Base-by-base conservation (phyloP, 768 basidiomycete species). In the Rickenella mellea region DNA sequence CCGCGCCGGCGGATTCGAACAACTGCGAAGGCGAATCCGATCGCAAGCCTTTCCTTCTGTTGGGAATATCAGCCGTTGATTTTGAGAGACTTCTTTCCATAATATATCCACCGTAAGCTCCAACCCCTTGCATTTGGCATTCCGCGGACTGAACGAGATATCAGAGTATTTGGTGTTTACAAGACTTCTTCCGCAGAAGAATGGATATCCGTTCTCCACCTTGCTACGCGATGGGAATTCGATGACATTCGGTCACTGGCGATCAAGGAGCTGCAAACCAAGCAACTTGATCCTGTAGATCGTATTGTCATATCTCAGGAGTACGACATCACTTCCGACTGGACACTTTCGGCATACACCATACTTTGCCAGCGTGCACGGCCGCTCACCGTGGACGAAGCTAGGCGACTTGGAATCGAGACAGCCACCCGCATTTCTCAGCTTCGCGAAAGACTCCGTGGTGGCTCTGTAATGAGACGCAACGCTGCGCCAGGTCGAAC, bases 351-450 rank as follows among this genome's bases (percentile, higher is more conserved):
- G 0, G 62, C 70, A 0, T 84, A 82, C 40, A 63, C 67, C 15
- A 53, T 61, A 0, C 61, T 85, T 0, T 76, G 76, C 38, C 60
- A 62, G 10, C 73, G 78, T 3, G 62, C 67, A 0, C 66, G 66
- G 1, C 69, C 80, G 0, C 64, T 80, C 14, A 65, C 63, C 0
- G 57, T 73, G 1, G 65, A 65, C 6, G 85, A 85, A 44, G 78
- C 74, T 28, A 54, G 60, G 3, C 58, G 60, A 26, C 61, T 87
- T 15, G 76, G 78, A 35, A 55, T 77, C 52, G 73, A 78, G 29
- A 77, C 76, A 0, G 64, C 74, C 0, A 54, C 80, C 1, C 66
- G 57, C 26, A 61, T 84, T 14, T 74, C 74, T 0, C 56, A 59
- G 1, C 74, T 73, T 3, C 68, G 80, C 1, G 82, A 83, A 45